Evolutionary conservation across 2,329 filamentous ascomycete genomes (phyloP).

Genomic region (Cladophialophora bantiana): DNA sequence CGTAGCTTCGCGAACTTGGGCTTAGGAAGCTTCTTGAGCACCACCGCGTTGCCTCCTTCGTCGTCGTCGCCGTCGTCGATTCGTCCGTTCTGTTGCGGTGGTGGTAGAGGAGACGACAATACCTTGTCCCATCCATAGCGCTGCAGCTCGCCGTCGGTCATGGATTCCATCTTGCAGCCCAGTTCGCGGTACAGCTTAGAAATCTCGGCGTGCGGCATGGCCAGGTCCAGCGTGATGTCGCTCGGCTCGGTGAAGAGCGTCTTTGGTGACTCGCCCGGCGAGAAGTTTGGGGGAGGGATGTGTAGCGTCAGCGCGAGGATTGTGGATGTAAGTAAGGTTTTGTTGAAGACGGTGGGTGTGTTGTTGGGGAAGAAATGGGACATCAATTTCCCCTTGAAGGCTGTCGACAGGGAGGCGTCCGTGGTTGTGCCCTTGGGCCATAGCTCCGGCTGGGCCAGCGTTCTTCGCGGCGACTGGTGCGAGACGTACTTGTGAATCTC

Average conservation of each 20-base stretch:
- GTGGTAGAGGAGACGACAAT: slow-evolving; percentile 39
- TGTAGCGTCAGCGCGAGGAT: slow-evolving; percentile 56
- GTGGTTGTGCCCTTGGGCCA: slow-evolving; percentile 37
- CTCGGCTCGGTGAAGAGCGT: slow-evolving; percentile 50
- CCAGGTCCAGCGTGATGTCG: slow-evolving; percentile 55
- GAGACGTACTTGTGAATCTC: slow-evolving; percentile 53
- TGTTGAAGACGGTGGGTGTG: slow-evolving; percentile 48
- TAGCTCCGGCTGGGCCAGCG: slow-evolving; percentile 37
- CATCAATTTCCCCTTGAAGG: slow-evolving; percentile 51
- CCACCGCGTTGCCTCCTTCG: too few species aligned
- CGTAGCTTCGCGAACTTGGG: slow-evolving; percentile 72
- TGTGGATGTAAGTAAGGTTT: slow-evolving; percentile 54
- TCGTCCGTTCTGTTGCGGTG: slow-evolving; percentile 65
- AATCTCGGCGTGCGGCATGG: slow-evolving; percentile 46
- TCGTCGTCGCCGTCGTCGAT: slow-evolving; percentile 71
- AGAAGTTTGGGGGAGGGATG: slow-evolving; percentile 52
- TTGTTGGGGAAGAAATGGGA: slow-evolving; percentile 51
- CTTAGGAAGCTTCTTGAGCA: slow-evolving; percentile 57
- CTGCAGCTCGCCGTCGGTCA: slow-evolving; percentile 50
- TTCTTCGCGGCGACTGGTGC: slow-evolving; percentile 44
- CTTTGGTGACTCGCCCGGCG: slow-evolving; percentile 49
- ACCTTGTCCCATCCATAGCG: slow-evolving; percentile 48
- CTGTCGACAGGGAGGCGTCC: slow-evolving; percentile 31
- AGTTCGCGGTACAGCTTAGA: slow-evolving; percentile 55
- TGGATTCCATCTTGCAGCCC: slow-evolving; percentile 54